These are phyloP conservation scores for Achaetomium macrosporum DNA, from an alignment of 2,329 filamentous ascomycete genomes.

Conservation along the genomic window DNA sequence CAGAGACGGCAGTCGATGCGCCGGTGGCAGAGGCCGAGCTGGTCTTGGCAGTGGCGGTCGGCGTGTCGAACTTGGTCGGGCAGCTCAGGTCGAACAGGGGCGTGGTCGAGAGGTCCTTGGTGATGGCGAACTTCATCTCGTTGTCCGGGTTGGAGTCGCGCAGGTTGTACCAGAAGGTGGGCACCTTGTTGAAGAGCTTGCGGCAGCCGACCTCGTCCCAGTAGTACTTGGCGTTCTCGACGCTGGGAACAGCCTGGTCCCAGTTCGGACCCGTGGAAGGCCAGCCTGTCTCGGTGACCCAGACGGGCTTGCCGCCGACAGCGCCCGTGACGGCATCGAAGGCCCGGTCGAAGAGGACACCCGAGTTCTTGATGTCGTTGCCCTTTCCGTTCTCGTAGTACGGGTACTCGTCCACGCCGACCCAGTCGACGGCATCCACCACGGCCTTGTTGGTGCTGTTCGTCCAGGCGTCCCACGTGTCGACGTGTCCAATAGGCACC, in stretches of 20 bases:
- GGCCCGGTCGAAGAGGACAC: conserved; percentile 48
- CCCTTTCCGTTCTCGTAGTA: conserved; percentile 56
- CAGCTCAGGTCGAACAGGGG: conserved; percentile 50
- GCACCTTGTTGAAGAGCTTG: conserved; percentile 48
- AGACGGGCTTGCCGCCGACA: conserved; percentile 48
- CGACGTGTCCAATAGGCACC: conserved; percentile 58
- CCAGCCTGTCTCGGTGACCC: conserved; percentile 63
- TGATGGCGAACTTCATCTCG: conserved; percentile 52
- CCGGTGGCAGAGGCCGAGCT: conserved; percentile 19
- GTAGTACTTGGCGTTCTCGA: conserved; percentile 57
- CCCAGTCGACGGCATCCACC: conserved; percentile 56
- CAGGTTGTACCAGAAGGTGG: conserved; percentile 58
- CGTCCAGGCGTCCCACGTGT: conserved; percentile 61
- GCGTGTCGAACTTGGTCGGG: conserved; percentile 38
- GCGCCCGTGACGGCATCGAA: conserved; percentile 41
- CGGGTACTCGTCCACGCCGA: conserved; percentile 61
- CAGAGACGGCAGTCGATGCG: conserved; percentile 11
- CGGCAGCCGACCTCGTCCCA: conserved; percentile 58
- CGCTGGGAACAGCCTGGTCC: conserved; percentile 49
- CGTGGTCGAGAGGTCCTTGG: conserved; percentile 45
- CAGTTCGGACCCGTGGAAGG: conserved; percentile 49
- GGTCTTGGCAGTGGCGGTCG: conserved; percentile 22
- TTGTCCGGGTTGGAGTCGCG: conserved; percentile 57
- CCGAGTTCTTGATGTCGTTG: conserved; percentile 51
- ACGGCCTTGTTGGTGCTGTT: conserved; percentile 55